These are phyloP conservation scores for Rutstroemia sp. DNA, from an alignment of 2,329 filamentous ascomycete genomes.

Conservation along the genomic window DNA sequence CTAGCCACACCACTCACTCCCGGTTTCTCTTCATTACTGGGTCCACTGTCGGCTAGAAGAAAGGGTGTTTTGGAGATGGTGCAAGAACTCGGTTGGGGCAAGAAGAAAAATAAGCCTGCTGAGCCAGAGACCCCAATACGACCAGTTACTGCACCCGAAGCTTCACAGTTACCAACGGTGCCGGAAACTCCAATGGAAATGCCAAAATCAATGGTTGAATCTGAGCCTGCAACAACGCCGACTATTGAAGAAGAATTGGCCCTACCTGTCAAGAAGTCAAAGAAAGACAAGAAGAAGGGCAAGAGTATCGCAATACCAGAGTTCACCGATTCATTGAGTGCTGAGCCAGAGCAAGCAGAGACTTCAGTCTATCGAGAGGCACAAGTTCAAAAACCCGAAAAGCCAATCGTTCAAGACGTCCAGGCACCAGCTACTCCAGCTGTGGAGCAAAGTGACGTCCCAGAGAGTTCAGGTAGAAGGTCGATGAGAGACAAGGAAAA, in stretches of 20 bases:
- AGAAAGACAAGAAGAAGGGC: slow-evolving; percentile 34
- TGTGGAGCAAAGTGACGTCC: background rate
- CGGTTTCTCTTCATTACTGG: background rate
- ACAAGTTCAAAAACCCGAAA: background rate
- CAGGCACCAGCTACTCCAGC: background rate
- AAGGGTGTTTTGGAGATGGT: slow-evolving; percentile 8
- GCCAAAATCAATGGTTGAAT: background rate
- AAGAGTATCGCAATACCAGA: background rate
- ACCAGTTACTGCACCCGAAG: slow-evolving; percentile 4
- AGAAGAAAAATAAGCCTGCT: slow-evolving; percentile 6
- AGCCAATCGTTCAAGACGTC: background rate
- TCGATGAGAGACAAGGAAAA: slow-evolving; percentile 25
- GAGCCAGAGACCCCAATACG: background rate
- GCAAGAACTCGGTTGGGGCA: slow-evolving; percentile 6
- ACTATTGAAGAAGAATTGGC: background rate
- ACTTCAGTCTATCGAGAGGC: background rate
- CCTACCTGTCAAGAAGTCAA: slow-evolving; percentile 31
- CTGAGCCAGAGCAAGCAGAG: background rate
- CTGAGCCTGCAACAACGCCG: background rate
- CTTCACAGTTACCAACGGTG: background rate
- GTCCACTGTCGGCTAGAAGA: slow-evolving; percentile 4
- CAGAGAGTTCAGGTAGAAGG: background rate
- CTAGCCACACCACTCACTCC: slow-evolving; percentile 2
- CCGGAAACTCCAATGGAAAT: no score
- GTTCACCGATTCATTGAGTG: background rate